Evolutionary conservation across 768 basidiomycete genomes (phyloP), one percentile per base, ranked within the genome.

Genomic region (Amanita muscaria): DNA sequence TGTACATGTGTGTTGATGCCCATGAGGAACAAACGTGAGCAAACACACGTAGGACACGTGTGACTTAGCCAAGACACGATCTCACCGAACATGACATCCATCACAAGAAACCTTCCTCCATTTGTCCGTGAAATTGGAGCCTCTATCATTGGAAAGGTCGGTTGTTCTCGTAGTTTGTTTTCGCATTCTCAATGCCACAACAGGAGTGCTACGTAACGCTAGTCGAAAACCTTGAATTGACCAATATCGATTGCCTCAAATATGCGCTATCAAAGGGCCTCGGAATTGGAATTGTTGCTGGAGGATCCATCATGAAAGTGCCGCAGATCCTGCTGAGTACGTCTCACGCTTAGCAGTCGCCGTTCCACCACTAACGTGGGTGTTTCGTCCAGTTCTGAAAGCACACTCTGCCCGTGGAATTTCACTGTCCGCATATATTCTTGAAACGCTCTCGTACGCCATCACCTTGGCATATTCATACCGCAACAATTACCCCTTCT

Each of bases 241-340:
- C 54, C 11, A 83, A 96, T 61, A 69, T 80, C 7, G 69, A 83
- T 47, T 99, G 96, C 63, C 69, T 98, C 59, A 92, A 92, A 64
- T 89, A 90, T 62, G 77, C 89, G 1, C 60, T 96, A 42, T 96
- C 92, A 2, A 98, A 98, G 59, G 92, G 82, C 0, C 67, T 99
- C 5, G 93, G 96, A 0, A 65, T 99, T 12, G 94, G 84, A 0
- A 93, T 98, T 40, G 92, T 98, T 33, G 68, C 87, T 1, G 94
- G 88, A 32, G 93, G 93, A 0, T 81, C 84, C 2, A 88, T 99
- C 50, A 87, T 99, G 80, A 99, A 99, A 64, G 76, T 98, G 2
- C 90, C 90, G 5, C 90, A 94, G 58, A 64, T 92, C 10, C 51
- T 83, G 32, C 71, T 86, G 46, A 84, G 83, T 85, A 52, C 59